Conservation (phyloP, 768 basidiomycete species). For the Chalciporus pseudorubinellus region DNA sequence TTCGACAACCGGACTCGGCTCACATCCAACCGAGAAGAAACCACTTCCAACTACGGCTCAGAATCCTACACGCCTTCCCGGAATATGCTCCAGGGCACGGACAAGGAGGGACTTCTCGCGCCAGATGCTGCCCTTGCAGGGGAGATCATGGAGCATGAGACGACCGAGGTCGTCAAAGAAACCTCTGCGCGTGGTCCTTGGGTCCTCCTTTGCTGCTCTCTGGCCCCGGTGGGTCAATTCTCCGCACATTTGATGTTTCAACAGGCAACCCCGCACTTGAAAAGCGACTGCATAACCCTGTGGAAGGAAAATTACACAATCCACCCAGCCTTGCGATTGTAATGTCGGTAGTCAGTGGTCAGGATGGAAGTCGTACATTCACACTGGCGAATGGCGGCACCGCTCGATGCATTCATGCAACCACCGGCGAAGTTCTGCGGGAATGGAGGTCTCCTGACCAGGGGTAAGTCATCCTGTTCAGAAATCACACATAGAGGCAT, state of each 20-base stretch:
- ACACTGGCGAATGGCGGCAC: constrained; percentile 60
- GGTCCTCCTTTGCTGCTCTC: constrained; percentile 47
- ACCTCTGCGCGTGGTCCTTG: too few relatives aligned
- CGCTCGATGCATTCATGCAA: constrained; percentile 48
- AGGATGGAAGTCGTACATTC: constrained; percentile 27
- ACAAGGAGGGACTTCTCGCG: too few relatives aligned
- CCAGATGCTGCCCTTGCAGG: too few relatives aligned
- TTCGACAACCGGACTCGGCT: too few relatives aligned
- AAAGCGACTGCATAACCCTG: constrained; percentile 50
- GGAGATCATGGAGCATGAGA: too few relatives aligned
- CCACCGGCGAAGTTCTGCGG: constrained; percentile 62
- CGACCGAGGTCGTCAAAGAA: too few relatives aligned
- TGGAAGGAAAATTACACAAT: constrained; percentile 44
- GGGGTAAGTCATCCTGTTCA: constrained; percentile 58
- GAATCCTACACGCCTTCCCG: too few relatives aligned
- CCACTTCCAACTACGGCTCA: too few relatives aligned
- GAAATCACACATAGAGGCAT: neutral
- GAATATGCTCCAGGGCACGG: too few relatives aligned
- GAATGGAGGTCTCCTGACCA: constrained; percentile 68
- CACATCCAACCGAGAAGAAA: too few relatives aligned
- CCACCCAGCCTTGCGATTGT: constrained; percentile 56
- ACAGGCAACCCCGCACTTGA: constrained; percentile 70
- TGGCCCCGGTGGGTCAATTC: constrained; percentile 64
- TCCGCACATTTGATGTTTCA: constrained; percentile 65
- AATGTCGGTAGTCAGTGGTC: constrained; percentile 39